These are phyloP conservation scores for Rhodotorula sphaerocarpa DNA, from an alignment of 768 basidiomycete genomes.

Conservation along the genomic window DNA sequence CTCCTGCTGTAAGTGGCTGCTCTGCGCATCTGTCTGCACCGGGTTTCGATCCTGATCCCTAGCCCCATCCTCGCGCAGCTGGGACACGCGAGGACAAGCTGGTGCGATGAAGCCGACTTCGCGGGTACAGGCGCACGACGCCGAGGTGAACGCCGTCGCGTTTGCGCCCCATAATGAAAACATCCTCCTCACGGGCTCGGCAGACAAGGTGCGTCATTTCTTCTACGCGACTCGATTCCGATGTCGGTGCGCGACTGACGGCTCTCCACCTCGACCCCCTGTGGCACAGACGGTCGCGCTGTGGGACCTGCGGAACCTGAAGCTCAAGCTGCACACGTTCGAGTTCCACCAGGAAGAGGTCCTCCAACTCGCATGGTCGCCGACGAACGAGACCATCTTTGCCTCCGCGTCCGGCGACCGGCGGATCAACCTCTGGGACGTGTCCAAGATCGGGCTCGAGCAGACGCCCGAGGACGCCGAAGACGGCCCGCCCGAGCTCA, in stretches of 20 bases:
- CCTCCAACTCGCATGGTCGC: conserved; percentile 89
- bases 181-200: conserved; percentile 79
- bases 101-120: conserved; percentile 53
- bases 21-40: background rate
- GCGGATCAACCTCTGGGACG: conserved; percentile 89
- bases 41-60: background rate
- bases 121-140: conserved; percentile 74
- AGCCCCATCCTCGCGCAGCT: conserved; percentile 49
- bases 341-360: conserved; percentile 92
- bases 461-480: conserved; percentile 98
- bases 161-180: conserved; percentile 76
- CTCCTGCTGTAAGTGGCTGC: conserved; percentile 67
- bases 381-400: conserved; percentile 81
- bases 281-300: conserved; percentile 64
- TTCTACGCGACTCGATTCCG: background rate
- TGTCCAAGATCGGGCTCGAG: conserved; percentile 81
- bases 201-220: conserved; percentile 82
- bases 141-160: conserved; percentile 81
- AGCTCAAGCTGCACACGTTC: conserved; percentile 75
- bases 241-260: too few species aligned
- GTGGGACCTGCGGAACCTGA: conserved; percentile 68
- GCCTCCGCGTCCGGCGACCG: conserved; percentile 91
- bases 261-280: background rate
- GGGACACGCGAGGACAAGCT: conserved; percentile 72
- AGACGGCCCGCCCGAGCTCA: conserved; percentile 90